phyloP scores from a whole-genome alignment of 2,329 filamentous ascomycete genomes.

The Penicillium hordei region DNA sequence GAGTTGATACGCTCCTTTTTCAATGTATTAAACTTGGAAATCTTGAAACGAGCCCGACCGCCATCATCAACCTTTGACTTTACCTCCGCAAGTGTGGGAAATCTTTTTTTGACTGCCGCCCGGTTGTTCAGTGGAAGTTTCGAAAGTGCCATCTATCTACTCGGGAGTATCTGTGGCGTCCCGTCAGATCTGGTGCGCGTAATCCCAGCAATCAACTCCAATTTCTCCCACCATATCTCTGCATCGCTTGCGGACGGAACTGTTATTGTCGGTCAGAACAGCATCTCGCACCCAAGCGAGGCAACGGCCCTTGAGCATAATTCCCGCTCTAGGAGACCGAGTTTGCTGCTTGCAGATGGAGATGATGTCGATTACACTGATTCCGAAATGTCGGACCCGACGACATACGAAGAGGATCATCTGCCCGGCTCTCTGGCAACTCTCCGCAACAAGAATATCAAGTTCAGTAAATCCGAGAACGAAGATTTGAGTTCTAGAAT shows the following conservation, averaged over 20 bases:
- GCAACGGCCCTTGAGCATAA: conserved; percentile 53
- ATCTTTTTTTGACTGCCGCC: conserved; percentile 79
- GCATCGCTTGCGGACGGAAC: conserved; percentile 75
- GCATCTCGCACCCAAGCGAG: conserved; percentile 79
- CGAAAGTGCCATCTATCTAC: conserved; percentile 86
- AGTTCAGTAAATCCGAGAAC: conserved; percentile 76
- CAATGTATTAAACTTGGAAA: conserved; percentile 74
- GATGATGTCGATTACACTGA: conserved; percentile 35
- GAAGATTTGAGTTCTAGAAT: conserved; percentile 79
- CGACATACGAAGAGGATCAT: conserved; percentile 48
- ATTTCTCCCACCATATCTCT: conserved; percentile 92
- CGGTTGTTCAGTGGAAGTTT: conserved; percentile 89
- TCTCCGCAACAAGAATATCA: conserved; percentile 76
- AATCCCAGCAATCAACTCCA: conserved; percentile 88
- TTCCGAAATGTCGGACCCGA: conserved; percentile 33
- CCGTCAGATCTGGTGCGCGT: conserved; percentile 70
- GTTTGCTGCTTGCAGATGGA: conserved; percentile 37
- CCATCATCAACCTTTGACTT: conserved; percentile 74
- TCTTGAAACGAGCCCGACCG: conserved; percentile 70
- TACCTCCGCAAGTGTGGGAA: conserved; percentile 72
- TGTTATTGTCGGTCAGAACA: conserved; percentile 85
- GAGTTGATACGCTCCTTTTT: conserved; percentile 76
- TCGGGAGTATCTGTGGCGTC: conserved; percentile 83
- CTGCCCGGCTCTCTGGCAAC: conserved; percentile 69
- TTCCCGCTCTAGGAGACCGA: conserved; percentile 34